Percentiles rank a stretch among this genome's conserved stretches.
Evolutionary conservation across 257 asterid genomes (phyloP).

Genomic region (Capsicum baccatum): DNA sequence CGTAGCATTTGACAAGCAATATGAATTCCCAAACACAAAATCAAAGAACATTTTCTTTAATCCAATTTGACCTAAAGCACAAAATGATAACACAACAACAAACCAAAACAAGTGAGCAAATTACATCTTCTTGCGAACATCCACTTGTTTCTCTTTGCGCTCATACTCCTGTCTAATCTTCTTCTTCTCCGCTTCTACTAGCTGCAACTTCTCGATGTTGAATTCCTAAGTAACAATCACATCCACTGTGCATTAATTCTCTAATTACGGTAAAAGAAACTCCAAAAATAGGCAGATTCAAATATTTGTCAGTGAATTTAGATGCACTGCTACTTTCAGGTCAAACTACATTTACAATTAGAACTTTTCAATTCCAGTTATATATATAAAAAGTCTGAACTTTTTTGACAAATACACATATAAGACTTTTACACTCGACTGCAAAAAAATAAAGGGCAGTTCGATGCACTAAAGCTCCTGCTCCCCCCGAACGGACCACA

Average conservation of each 20-base stretch:
- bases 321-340: no score
- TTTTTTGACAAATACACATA: no score
- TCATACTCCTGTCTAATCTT: constrained; percentile 96
- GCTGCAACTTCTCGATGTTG: constrained; percentile 96
- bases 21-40: constrained; percentile 4
- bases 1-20: not conserved
- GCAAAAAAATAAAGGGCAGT: no score
- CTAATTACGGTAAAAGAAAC: not conserved
- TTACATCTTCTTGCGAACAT: constrained; percentile 89
- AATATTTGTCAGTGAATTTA: not conserved
- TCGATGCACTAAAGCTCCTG: no score
- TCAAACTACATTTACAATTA: no score
- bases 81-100: not conserved
- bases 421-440: not conserved
- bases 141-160: constrained; percentile 93
- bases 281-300: not conserved
- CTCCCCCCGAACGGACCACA: no score
- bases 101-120: constrained; percentile 3
- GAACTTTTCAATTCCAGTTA: no score
- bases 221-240: constrained; percentile 63
- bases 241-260: not conserved
- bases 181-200: constrained; percentile 98
- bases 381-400: not conserved
- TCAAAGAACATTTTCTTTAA: not conserved
- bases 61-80: not conserved